Conservation (phyloP, 192 early-diverging fungal genomes). For the Polychytrium aggregatum region DNA sequence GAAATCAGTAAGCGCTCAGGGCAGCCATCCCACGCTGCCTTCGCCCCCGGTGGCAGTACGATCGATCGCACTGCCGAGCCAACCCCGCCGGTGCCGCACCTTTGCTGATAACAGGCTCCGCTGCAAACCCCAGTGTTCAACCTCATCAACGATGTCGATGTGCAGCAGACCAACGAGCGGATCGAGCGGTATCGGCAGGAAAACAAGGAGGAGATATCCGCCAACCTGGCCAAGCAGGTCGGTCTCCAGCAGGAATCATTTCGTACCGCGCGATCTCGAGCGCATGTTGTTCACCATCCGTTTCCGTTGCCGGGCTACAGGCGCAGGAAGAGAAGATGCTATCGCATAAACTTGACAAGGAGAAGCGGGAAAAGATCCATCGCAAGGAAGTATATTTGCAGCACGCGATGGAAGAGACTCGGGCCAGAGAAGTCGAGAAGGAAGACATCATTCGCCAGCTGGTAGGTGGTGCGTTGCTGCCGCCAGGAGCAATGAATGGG, state of each 20-base stretch:
- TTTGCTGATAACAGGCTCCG: no score
- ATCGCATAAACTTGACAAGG: conserved; percentile 16
- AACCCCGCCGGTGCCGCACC: no score
- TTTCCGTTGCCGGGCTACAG: conserved; percentile 6
- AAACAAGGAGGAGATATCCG: conserved; percentile 67
- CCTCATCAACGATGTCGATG: conserved; percentile 75
- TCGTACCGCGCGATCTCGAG: background rate
- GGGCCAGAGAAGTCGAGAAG: conserved; percentile 51
- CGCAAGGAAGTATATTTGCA: conserved; percentile 58
- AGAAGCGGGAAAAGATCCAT: conserved; percentile 42
- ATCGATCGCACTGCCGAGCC: no score
- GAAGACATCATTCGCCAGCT: conserved; percentile 65
- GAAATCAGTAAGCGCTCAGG: conserved; percentile 50
- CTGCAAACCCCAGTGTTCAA: conserved; percentile 76
- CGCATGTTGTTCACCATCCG: background rate
- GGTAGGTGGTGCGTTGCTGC: conserved; percentile 15
- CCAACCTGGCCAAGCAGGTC: conserved; percentile 51
- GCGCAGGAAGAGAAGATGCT: conserved; percentile 29
- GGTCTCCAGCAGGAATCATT: background rate
- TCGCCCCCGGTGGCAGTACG: background rate
- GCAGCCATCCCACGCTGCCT: background rate
- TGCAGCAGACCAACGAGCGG: conserved; percentile 62
- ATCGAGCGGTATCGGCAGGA: conserved; percentile 69
- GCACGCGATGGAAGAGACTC: conserved; percentile 61
- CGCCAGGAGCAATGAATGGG: background rate